Evolutionary conservation across 2,329 filamentous ascomycete genomes (phyloP), one percentile per base, ranked within the genome.

Genomic region (Xylaria sp.): DNA sequence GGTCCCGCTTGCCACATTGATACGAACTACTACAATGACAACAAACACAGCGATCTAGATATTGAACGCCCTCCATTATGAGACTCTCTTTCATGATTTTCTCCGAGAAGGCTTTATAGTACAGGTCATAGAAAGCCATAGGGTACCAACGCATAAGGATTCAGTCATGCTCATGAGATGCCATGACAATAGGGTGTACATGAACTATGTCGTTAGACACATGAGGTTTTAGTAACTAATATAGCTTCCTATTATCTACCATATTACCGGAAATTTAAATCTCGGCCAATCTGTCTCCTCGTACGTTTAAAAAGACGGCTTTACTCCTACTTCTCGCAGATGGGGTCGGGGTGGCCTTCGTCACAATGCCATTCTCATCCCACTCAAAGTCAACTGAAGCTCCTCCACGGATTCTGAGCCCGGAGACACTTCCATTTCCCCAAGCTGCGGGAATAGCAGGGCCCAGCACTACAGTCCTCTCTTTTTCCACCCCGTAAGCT

Each of bases 381-480:
- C 83, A 85, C 3, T 57, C 71, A 72, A 86, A 85, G 63, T 82
- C 80, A 0, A 85, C 78, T 1, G 71, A 71, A 0, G 79, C 78
- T 1, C 83, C 83, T 0, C 83, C 83, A 23, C 84, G 79, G 12
- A 86, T 61, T 46, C 79, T 76, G 66, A 86, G 70, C 0, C 83
- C 83, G 39, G 72, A 76, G 1, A 86, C 82, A n/a, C 72, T 80
- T 0, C 84, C 84, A 2, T 76, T 76, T 4, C 73, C 81, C 83
- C 84, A 86, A 0, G 71, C 71, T 50, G 70, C 65, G 0, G 84
- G 84, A 39, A 86, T 84, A 0, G 84, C 83, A 0, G 83, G 83
- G 0, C 83, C 84, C 4, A 86, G 50, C 0, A 84, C 78, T 7
- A 85, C 81, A 0, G 73, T 80, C 58, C 79, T 76, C 13, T 59